These are phyloP conservation scores for Zymoseptoria crescenta DNA, from an alignment of 2,329 filamentous ascomycete species.

Conservation along the genomic window DNA sequence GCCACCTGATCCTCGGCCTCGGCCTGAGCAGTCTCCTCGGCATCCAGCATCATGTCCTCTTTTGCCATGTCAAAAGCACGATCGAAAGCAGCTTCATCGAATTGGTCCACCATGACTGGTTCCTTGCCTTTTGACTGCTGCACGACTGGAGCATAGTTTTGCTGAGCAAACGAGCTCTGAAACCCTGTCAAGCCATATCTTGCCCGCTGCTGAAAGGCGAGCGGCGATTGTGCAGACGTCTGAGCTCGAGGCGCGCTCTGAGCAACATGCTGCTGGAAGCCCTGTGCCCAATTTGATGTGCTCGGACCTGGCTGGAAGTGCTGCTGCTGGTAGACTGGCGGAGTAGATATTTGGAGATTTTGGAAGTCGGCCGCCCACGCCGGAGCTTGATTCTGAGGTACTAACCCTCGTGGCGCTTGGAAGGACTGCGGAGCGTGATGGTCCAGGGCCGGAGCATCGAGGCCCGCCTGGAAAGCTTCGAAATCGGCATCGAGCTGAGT, in stretches of 20 bases:
- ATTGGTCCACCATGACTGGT: conserved; percentile 32
- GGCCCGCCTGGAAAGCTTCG: conserved; percentile 57
- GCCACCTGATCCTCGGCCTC: conserved; percentile 5
- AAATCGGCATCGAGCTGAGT: conserved; percentile 58
- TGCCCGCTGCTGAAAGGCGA: conserved; percentile 27
- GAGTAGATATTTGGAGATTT: conserved; percentile 36
- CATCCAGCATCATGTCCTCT: conserved; percentile 31
- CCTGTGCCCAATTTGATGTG: conserved; percentile 47
- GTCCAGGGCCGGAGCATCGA: conserved; percentile 34
- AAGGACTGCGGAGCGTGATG: conserved; percentile 24
- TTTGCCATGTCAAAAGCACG: conserved; percentile 45
- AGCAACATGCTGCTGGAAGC: conserved; percentile 45
- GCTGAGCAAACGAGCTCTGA: conserved; percentile 23
- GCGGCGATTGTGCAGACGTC: conserved; percentile 21
- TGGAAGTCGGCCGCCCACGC: conserved; percentile 47
- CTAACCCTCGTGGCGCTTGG: conserved; percentile 27
- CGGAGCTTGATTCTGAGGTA: conserved; percentile 24
- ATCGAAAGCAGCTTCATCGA: conserved; percentile 50
- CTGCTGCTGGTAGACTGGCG: conserved; percentile 42
- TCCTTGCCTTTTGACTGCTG: conserved; percentile 26
- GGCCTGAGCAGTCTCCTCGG: conserved; percentile 18
- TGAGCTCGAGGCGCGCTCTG: conserved; percentile 27
- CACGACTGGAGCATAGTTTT: conserved; percentile 7
- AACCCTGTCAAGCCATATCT: conserved; percentile 23
- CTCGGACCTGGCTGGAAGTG: conserved; percentile 32